phyloP scores from a whole-genome alignment of 306 rosid species.

The Abrus precatorius region DNA sequence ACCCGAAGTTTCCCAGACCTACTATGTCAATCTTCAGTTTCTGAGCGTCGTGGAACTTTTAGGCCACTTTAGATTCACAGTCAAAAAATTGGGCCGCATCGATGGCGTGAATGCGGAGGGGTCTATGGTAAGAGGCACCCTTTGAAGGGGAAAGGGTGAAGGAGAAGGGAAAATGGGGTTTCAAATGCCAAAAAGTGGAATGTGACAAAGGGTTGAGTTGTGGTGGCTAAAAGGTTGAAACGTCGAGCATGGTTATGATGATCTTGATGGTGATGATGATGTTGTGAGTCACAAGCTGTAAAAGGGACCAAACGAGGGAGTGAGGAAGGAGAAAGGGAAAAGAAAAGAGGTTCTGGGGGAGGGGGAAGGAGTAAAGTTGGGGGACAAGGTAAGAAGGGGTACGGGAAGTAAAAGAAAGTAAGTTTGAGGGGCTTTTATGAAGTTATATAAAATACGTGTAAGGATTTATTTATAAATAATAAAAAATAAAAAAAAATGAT shows the following conservation, averaged over 20 bases:
- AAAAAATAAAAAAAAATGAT: too few relatives aligned
- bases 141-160: slow-evolving; percentile 4
- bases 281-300: neutral
- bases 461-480: too few relatives aligned
- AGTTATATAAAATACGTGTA: too few relatives aligned
- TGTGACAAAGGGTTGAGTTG: slow-evolving; percentile 2
- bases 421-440: too few relatives aligned
- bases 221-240: slow-evolving; percentile 47
- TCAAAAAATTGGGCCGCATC: slow-evolving; percentile 82
- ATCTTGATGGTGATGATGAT: neutral
- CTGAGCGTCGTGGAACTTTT: slow-evolving; percentile 55
- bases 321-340: too few relatives aligned
- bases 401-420: too few relatives aligned
- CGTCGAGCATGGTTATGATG: slow-evolving; percentile 43
- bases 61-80: slow-evolving; percentile 71
- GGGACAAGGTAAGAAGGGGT: too few relatives aligned
- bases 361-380: too few relatives aligned
- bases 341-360: too few relatives aligned
- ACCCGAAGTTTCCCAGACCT: slow-evolving; percentile 87
- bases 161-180: slow-evolving; percentile 10
- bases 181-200: neutral
- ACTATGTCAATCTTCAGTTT: slow-evolving; percentile 72
- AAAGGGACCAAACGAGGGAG: too few relatives aligned
- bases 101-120: slow-evolving; percentile 58
- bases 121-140: slow-evolving; percentile 4